Conservation (phyloP, 2,329 filamentous ascomycete species). For the Madurella mycetomatis region DNA sequence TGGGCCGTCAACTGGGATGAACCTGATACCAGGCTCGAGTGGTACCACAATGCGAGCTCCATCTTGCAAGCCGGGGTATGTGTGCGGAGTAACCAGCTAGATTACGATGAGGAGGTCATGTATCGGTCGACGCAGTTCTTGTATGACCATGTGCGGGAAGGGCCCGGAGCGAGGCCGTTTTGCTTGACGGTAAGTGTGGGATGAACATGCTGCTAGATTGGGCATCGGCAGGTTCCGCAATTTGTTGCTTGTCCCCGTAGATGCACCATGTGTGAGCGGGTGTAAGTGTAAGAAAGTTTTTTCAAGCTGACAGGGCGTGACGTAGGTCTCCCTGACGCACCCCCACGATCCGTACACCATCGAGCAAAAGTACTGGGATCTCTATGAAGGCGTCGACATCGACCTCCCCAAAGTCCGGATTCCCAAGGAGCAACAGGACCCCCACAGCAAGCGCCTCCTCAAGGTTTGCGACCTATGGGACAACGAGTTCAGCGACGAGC, state of each 20-base stretch:
- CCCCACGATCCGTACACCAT: conserved; percentile 95
- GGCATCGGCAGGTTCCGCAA: neutral
- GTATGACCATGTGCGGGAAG: conserved; percentile 84
- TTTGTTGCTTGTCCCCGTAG: neutral
- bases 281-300: neutral
- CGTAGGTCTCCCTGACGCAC: conserved; percentile 77
- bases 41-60: conserved; percentile 95
- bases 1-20: conserved; percentile 97
- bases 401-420: conserved; percentile 74
- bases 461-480: conserved; percentile 85
- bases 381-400: conserved; percentile 86
- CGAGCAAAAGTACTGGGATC: conserved; percentile 87
- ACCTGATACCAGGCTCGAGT: conserved; percentile 79
- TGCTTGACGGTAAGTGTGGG: conserved; percentile 61
- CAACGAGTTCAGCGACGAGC: conserved; percentile 76
- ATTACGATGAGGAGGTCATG: conserved; percentile 96
- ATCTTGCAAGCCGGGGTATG: conserved; percentile 86
- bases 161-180: conserved; percentile 70
- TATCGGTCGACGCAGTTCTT: conserved; percentile 85
- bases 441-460: conserved; percentile 81
- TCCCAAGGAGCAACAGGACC: conserved; percentile 74
- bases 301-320: conserved; percentile 12
- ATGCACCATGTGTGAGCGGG: too few species aligned
- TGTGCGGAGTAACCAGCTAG: conserved; percentile 87
- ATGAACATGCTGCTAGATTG: too few species aligned